phyloP scores from a whole-genome alignment of 2,329 filamentous ascomycete genomes.

The Phaeoacremonium minimum region DNA sequence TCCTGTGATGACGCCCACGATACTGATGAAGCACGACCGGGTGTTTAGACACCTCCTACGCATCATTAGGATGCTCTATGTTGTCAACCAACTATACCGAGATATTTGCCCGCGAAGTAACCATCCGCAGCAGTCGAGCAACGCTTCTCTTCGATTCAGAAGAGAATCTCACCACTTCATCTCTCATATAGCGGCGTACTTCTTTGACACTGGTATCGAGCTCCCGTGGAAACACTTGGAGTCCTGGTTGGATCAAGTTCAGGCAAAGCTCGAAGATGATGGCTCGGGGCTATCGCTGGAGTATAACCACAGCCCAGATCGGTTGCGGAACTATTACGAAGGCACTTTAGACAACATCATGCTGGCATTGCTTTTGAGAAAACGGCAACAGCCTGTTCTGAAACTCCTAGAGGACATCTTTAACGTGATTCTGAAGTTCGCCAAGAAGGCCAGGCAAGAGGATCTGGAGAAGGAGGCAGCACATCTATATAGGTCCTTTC shows the following conservation, averaged over 20 bases:
- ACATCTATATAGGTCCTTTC: conserved; percentile 60
- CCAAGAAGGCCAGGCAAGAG: conserved; percentile 39
- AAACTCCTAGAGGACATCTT: conserved; percentile 76
- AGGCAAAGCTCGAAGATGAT: conserved; percentile 47
- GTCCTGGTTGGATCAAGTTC: conserved; percentile 57
- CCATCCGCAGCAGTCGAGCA: conserved; percentile 25
- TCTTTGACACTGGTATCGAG: conserved; percentile 73
- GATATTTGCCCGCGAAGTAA: conserved; percentile 30
- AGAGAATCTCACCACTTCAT: conserved; percentile 80
- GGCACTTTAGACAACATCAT: conserved; percentile 71
- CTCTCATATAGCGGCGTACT: conserved; percentile 67
- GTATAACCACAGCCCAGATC: conserved; percentile 54
- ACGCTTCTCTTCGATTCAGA: conserved; percentile 55
- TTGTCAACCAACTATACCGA: conserved; percentile 61
- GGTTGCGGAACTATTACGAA: conserved; percentile 67
- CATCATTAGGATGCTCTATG: conserved; percentile 73
- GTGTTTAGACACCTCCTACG: conserved; percentile 79
- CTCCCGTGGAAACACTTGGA: conserved; percentile 71
- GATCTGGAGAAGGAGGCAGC: conserved; percentile 19
- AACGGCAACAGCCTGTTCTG: conserved; percentile 69
- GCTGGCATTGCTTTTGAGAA: conserved; percentile 67
- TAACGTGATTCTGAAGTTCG: conserved; percentile 65
- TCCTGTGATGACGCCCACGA: conserved; percentile 65
- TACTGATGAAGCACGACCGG: conserved; percentile 76
- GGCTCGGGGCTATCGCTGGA: conserved; percentile 18